Base-by-base conservation (phyloP, 768 basidiomycete species). In the Boletellus ananas region DNA sequence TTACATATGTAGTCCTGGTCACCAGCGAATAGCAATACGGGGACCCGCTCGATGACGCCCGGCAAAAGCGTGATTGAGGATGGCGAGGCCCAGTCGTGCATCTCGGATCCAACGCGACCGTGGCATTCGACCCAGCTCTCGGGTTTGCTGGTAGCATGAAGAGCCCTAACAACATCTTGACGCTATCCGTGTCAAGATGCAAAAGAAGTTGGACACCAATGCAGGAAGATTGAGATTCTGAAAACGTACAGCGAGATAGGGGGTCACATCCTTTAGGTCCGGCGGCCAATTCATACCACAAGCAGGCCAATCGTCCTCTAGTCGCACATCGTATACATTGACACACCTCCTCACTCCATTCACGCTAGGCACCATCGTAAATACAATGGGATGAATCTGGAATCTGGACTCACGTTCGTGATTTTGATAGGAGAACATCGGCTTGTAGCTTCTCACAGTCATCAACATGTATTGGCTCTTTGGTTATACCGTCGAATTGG, bases 201-300 rank as follows among this genome's bases (percentile, higher is more conserved):
- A 41, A n/a, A 34, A 1, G 10, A 8, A 20, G 45, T 31, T 50
- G 2, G 42, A 23, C 0, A 42, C 9, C n/a, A 21, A 47, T 31
- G 14, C 8, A n/a, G 3, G 6, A 47, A 40, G n/a, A 13, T 17
- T 16, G 29, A 33, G 50, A n/a, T 38, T 33, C 14, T 13, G 36
- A 13, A 25, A 43, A 73, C 90, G 45, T 64, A 96, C 95, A 23
- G 80, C 81, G 5, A 99, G 80, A 63, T 94, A 95, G 1, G 72
- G 69, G 16, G 84, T 86, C 9, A 98, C 73, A 41, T 83, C 79
- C 3, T 75, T 67, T 42, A 98, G 81, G 60, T 94, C 91, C 31
- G 85, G 84, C 7, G 94, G 95, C 95, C 94, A 99, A 70, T 94
- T 95, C 92, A 95, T 90, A 3, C 95, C 96, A 67, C 96, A 99